phyloP scores from a whole-genome alignment of 2,329 filamentous ascomycete genomes.

The Ophiocordyceps camponoti-leonardi region DNA sequence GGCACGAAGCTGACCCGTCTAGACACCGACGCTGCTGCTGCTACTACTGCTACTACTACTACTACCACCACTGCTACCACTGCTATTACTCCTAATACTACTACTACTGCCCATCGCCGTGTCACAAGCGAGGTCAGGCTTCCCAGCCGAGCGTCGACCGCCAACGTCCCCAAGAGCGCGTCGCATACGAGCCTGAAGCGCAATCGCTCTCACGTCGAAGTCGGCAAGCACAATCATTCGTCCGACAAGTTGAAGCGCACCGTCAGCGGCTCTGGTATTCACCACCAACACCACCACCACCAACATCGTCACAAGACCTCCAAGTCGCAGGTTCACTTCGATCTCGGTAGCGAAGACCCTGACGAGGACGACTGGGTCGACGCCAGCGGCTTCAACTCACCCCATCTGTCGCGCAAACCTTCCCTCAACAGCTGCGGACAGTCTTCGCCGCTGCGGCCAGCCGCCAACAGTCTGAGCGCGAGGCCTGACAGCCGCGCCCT shows the following conservation, averaged over 20 bases:
- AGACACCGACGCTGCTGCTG: neutral
- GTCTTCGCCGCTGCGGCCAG: constrained; percentile 22
- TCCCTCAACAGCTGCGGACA: constrained; percentile 32
- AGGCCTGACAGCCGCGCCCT: constrained; percentile 18
- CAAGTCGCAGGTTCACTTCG: constrained; percentile 43
- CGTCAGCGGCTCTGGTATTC: constrained; percentile 30
- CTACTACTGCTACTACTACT: too few relatives aligned
- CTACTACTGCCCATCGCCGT: constrained; percentile 22
- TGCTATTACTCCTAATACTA: too few relatives aligned
- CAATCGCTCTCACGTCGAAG: constrained; percentile 41
- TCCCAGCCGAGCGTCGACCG: constrained; percentile 23
- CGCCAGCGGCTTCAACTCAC: constrained; percentile 45
- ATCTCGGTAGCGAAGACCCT: constrained; percentile 34
- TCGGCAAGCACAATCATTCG: constrained; percentile 33
- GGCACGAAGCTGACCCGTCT: constrained; percentile 23
- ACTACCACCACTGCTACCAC: too few relatives aligned
- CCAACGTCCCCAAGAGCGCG: constrained; percentile 33
- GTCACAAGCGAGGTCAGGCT: constrained; percentile 33
- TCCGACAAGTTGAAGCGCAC: constrained; percentile 34
- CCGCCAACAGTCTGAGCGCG: constrained; percentile 14
- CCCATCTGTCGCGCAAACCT: constrained; percentile 28
- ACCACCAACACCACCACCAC: constrained; percentile 21
- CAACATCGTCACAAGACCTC: constrained; percentile 19
- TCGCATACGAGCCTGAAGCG: constrained; percentile 40
- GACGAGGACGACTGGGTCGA: constrained; percentile 46